Conservation (phyloP, 495 filamentous ascomycete genomes). For the Lasiosphaeria ovina region DNA sequence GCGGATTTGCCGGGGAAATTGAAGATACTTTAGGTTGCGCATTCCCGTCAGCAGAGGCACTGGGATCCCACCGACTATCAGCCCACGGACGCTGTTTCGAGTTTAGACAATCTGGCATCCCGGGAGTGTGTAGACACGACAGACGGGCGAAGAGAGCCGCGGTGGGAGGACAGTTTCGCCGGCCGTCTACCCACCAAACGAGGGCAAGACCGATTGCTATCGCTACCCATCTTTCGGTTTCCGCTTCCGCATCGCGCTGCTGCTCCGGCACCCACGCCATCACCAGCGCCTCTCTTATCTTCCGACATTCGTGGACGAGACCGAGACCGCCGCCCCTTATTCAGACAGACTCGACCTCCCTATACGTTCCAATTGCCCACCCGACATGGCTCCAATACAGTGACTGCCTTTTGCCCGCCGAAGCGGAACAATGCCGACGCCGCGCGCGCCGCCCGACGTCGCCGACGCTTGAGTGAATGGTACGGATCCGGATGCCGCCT, state of each 20-base stretch:
- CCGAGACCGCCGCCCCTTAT: background rate
- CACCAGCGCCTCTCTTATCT: slow-evolving; percentile 1
- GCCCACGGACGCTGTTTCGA: slow-evolving; percentile 2
- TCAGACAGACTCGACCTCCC: background rate
- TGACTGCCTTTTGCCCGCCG: slow-evolving; percentile 27
- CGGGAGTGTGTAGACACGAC: background rate
- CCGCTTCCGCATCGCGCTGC: background rate
- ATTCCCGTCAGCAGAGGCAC: too few relatives aligned
- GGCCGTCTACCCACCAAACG: slow-evolving; percentile 4
- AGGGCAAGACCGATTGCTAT: background rate
- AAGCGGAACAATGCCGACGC: slow-evolving; percentile 46
- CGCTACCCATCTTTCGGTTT: background rate
- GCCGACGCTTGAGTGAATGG: slow-evolving; percentile 25
- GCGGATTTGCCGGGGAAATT: background rate
- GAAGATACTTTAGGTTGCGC: background rate
- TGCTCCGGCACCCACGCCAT: slow-evolving; percentile 1
- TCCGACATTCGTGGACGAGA: background rate
- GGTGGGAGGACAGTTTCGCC: slow-evolving; percentile 3
- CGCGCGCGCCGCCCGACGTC: slow-evolving; percentile 35
- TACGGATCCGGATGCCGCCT: slow-evolving; percentile 17
- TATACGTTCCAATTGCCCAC: slow-evolving; percentile 11
- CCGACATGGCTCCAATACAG: slow-evolving; percentile 20
- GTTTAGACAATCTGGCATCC: background rate
- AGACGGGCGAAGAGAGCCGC: background rate
- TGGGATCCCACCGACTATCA: background rate